These are phyloP conservation scores for Malania oleifera DNA, from an alignment of 164 flowering plant species.

Conservation along the genomic window DNA sequence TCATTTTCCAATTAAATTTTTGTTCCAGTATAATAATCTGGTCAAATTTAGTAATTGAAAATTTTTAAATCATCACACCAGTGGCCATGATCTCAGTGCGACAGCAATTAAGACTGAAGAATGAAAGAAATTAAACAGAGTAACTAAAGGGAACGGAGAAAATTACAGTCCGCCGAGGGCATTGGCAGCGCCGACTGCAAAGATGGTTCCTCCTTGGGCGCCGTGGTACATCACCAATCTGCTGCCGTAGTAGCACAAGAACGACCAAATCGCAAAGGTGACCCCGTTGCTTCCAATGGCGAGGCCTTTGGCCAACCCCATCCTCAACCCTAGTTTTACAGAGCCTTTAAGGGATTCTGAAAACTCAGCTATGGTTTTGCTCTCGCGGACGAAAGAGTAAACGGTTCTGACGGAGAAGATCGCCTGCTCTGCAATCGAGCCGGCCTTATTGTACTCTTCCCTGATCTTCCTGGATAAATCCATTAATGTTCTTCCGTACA, in stretches of 20 bases:
- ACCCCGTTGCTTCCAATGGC: constrained; percentile 83
- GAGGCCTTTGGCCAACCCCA: constrained; percentile 79
- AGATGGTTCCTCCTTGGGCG: constrained; percentile 70
- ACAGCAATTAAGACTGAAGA: too few species aligned
- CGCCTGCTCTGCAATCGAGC: constrained; percentile 67
- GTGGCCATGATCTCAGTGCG: too few species aligned
- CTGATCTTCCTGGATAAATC: constrained; percentile 51
- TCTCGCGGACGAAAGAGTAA: constrained; percentile 78
- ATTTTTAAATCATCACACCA: too few species aligned
- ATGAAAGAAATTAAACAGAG: neutral
- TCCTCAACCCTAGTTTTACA: constrained; percentile 56
- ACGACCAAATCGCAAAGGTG: constrained; percentile 71
- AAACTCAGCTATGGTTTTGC: constrained; percentile 46
- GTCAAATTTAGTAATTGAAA: too few species aligned
- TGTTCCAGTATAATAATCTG: neutral
- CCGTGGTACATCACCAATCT: constrained; percentile 72
- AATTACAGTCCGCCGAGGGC: constrained; percentile 77
- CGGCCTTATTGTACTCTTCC: constrained; percentile 66
- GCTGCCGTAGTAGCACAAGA: constrained; percentile 74
- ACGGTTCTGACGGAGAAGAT: constrained; percentile 79
- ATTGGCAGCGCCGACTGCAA: constrained; percentile 62
- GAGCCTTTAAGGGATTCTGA: constrained; percentile 62
- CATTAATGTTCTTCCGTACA: constrained; percentile 69
- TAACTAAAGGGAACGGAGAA: neutral
- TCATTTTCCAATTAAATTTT: neutral